Conservation (phyloP, 148 eudicot genomes). For the Chenopodium album region DNA sequence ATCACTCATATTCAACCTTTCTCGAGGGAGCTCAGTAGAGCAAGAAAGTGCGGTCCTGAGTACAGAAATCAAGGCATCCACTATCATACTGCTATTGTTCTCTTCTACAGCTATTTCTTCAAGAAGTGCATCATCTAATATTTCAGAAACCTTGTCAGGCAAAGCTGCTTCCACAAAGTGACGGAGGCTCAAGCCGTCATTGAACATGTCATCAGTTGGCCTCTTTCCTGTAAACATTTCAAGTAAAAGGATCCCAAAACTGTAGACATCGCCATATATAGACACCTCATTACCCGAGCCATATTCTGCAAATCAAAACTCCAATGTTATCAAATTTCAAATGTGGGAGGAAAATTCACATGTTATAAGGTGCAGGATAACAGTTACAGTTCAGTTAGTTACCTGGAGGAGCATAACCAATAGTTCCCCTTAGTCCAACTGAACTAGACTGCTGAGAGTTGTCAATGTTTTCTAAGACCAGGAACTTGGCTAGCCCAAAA, state of each 20-base stretch:
- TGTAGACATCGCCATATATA: slow-evolving; percentile 30
- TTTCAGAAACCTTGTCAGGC: slow-evolving; percentile 1
- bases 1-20: slow-evolving; percentile 8
- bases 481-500: slow-evolving; percentile 43
- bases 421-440: slow-evolving; percentile 30
- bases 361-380: too few relatives aligned
- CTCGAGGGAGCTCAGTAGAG: slow-evolving; percentile 6
- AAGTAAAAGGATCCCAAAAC: slow-evolving; percentile 30
- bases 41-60: slow-evolving; percentile 11
- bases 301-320: slow-evolving; percentile 24
- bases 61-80: slow-evolving; percentile 4
- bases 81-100: background rate
- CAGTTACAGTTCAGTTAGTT: background rate
- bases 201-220: slow-evolving; percentile 24
- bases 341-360: too few relatives aligned
- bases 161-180: slow-evolving; percentile 17
- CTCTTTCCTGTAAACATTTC: slow-evolving; percentile 30
- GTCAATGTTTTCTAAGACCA: background rate
- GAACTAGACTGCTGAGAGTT: slow-evolving; percentile 14
- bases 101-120: slow-evolving; percentile 8
- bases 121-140: slow-evolving; percentile 13
- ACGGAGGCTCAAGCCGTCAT: slow-evolving; percentile 15
- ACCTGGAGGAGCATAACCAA: slow-evolving; percentile 38
- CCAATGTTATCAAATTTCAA: too few relatives aligned
- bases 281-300: slow-evolving; percentile 33